Percentiles rank a stretch among this genome's conserved stretches.
phyloP scores from a whole-genome alignment of 2,329 filamentous ascomycete species.

The Trichoderma afroharzianum region DNA sequence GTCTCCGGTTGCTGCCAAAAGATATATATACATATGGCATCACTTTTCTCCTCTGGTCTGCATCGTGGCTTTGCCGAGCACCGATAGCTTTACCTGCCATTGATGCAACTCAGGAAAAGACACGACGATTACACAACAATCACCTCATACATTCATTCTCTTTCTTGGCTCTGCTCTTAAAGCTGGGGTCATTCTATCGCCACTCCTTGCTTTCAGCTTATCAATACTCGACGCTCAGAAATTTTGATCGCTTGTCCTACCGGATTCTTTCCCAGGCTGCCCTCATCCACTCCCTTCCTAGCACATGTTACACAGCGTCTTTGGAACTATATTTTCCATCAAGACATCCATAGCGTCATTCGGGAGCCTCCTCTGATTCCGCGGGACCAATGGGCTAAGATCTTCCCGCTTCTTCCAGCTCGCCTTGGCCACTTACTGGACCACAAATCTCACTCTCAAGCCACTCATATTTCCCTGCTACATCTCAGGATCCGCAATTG shows the following conservation, averaged over 20 bases:
- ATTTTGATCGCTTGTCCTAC: neutral
- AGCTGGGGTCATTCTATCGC: neutral
- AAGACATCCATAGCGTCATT: neutral
- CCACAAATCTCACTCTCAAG: neutral
- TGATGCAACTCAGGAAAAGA: neutral
- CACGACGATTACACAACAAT: neutral
- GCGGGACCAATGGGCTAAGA: neutral
- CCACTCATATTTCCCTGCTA: neutral
- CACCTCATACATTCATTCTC: neutral
- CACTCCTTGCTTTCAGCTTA: neutral
- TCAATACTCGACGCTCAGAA: neutral
- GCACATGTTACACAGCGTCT: constrained; percentile 1
- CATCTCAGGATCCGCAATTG: neutral
- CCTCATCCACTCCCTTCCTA: neutral
- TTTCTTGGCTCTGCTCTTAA: neutral
- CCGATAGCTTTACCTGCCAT: neutral
- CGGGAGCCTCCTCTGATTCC: neutral
- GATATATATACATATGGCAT: constrained; percentile 3
- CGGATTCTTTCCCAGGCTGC: neutral
- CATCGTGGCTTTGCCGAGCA: neutral
- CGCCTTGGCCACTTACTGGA: neutral
- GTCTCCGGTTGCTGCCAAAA: neutral
- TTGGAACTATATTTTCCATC: neutral
- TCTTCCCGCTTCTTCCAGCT: neutral
- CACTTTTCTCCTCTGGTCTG: neutral